Evolutionary conservation across 2,329 filamentous ascomycete species (phyloP), one percentile per base, ranked within the genome.

Genomic region (Zalaria obscura): DNA sequence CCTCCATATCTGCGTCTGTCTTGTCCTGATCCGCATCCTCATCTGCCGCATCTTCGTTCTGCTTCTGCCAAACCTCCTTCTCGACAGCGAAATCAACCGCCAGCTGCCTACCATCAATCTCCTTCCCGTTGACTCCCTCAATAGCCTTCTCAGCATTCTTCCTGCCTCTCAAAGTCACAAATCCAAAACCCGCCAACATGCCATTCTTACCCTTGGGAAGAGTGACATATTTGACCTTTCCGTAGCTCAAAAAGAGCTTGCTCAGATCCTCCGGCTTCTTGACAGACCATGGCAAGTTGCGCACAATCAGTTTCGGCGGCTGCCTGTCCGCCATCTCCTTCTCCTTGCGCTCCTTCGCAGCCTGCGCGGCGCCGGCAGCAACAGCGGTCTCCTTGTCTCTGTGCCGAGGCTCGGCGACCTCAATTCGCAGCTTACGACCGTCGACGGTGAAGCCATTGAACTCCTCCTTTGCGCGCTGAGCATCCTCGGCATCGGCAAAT

Each of bases 1-100:
- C 7, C 29, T 32, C 18, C 18, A 18, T 18, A 2, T 46, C 42
- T 8, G 48, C 47, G 1, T 42, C 50, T 10, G 45, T 44, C 25
- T 46, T 44, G n/a, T 47, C 47, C 9, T 49, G 48, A 40, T 39
- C 43, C 37, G 42, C 42, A 39, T 43, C 10, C 1, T 65, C 60
- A 5, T 58, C 59, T 32, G 64, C 65, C 2, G 70, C 66, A 4
- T 62, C 56, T 28, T 59, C 53, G 25, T 58, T 56, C 4, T 60
- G 52, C 5, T 50, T 49, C 40, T 56, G 58, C 86, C 86, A 98
- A 5, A 80, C 78, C 35, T 80, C 73, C 65, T 93, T 94, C 46
- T 95, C 86, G 3, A 96, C 87, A 28, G 93, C 89, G 85, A 86
- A 98, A 64, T 98, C 91, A 5, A 98, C 91, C 27, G 89, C 91